Evolutionary conservation across 2,329 filamentous ascomycete species (phyloP).

Genomic region (Pyrenochaeta sp.): DNA sequence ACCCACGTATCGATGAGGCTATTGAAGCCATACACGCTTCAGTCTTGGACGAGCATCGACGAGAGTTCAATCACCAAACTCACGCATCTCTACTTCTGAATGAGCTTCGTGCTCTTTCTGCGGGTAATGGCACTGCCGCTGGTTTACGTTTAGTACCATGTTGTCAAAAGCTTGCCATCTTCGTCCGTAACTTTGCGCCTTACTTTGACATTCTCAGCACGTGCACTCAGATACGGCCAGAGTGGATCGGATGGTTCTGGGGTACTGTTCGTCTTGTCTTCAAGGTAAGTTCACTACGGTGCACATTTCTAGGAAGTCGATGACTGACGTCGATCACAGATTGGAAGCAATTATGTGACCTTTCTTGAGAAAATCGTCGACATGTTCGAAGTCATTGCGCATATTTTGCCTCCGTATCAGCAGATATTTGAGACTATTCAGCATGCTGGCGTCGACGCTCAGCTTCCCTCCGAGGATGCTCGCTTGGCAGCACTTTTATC

Average conservation of each 20-base stretch:
- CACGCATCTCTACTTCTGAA: conserved; percentile 24
- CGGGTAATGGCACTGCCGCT: conserved; percentile 11
- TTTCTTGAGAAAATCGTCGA: conserved; percentile 35
- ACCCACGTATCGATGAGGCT: conserved; percentile 28
- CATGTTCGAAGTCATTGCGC: conserved; percentile 32
- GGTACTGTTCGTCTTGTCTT: conserved; percentile 28
- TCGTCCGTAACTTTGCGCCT: conserved; percentile 27
- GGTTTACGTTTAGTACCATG: conserved; percentile 19
- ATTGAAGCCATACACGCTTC: conserved; percentile 24
- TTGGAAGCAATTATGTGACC: conserved; percentile 24
- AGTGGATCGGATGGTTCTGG: conserved; percentile 37
- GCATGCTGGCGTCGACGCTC: conserved; percentile 7
- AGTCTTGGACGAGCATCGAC: conserved; percentile 25
- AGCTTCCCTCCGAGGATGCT: conserved; percentile 12
- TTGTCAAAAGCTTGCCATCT: conserved; percentile 27
- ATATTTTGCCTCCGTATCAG: conserved; percentile 30
- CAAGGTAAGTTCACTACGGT: conserved; percentile 32
- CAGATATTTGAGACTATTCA: conserved; percentile 26
- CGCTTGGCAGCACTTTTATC: conserved; percentile 28
- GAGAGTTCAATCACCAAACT: conserved; percentile 19
- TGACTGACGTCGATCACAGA: conserved; percentile 18
- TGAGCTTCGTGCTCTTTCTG: conserved; percentile 20
- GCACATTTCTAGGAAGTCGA: no score
- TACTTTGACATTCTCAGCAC: conserved; percentile 37
- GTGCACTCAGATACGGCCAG: conserved; percentile 20